Base-by-base conservation (phyloP, 192 early-diverging fungal genomes). In the Dissophora ornata region DNA sequence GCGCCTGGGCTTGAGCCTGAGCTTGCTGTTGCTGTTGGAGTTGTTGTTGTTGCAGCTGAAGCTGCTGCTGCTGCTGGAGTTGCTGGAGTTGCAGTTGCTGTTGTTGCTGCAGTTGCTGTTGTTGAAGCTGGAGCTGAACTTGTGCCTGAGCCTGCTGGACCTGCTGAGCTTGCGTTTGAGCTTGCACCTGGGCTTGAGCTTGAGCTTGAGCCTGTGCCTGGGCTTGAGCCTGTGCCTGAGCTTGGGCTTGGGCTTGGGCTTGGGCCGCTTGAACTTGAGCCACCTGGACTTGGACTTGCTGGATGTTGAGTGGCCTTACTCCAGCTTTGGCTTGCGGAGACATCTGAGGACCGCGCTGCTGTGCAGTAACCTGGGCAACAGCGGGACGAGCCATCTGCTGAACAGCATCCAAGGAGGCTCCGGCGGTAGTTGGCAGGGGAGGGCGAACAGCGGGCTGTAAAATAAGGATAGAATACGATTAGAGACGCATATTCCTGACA, bases 291-390 rank as follows among this genome's bases (percentile, higher is more conserved):
- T 59, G 56, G 9, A 67, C 50, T 19, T 77, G 73, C 16, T 68
- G 69, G 2, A 65, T 51, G 26, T 74, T 74, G 22, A 73, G 58
- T 10, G 79, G 79, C 32, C 69, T 44, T 18, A 71, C 79, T 13
- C 69, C 71, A 13, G 71, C 63, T 45, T 73, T 80, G 13, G 55
- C 40, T 40, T 71, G 79, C 4, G 79, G 68, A 1, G 79, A 73
- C 71, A 73, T 68, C 5, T 60, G 68, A 13, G 79, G 51, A 0
- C 59, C 56, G 41, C 74, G 59, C 33, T 69, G 73, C 38, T 78
- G 67, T 32, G 56, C 61, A 41, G 47, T 30, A 22, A 45, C 57
- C 45, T 75, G 80, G 22, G 67, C 62, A 13, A 66, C 47, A 16
- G 50, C 62, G 3, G 79, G 70, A 3, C 69, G 58, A 19, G 60